Evolutionary conservation across 139 green algal genomes (phyloP), one percentile per base, ranked within the genome.

Genomic region (Chlorella sorokiniana): DNA sequence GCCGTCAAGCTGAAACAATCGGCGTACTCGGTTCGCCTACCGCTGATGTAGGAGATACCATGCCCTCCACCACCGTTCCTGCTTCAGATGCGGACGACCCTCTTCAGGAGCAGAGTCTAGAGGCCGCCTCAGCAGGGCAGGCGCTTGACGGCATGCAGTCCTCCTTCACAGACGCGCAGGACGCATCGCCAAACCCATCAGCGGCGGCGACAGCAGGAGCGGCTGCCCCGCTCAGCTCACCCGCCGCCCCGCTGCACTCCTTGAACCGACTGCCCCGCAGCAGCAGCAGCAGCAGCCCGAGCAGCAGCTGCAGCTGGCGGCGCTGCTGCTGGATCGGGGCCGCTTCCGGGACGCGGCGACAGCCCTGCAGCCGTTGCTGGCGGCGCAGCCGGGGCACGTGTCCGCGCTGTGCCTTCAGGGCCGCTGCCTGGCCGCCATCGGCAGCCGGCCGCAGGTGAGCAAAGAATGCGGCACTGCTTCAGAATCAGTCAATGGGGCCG

Each of bases 381-480:
- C 67, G 0, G n/a, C 16, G 7, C 54, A 61, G 29, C 77, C 87
- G 0, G 45, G 27, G 35, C 31, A 87, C 31, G 65, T 75, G 0
- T 87, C 92, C 35, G 82, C 86, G 23, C 82, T 94, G 52, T 86
- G 83, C 70, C 81, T 95, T 51, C 75, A 89, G 42, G 91, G 90
- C 5, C 41, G 73, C 5, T 93, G 89, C 65, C 61, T 91, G 23
- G 74, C 85, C 35, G 82, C 82, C 9, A 38, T 72, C 25, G 89
- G 83, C 64, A 92, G 88, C 48, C 56, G 77, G 7, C 76, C 90
- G 40, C 84, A 80, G 86, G 87, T 88, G 73, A 45, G 77, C 52
- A 0, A 5, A n/a, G 40, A 45, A 3, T 33, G 38, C 29, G n/a
- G 8, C 44, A 45, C n/a, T n/a, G n/a, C n/a, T n/a, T n/a, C n/a